Conservation (phyloP, 179 eudicot genomes). For the Corrigiola litoralis region DNA sequence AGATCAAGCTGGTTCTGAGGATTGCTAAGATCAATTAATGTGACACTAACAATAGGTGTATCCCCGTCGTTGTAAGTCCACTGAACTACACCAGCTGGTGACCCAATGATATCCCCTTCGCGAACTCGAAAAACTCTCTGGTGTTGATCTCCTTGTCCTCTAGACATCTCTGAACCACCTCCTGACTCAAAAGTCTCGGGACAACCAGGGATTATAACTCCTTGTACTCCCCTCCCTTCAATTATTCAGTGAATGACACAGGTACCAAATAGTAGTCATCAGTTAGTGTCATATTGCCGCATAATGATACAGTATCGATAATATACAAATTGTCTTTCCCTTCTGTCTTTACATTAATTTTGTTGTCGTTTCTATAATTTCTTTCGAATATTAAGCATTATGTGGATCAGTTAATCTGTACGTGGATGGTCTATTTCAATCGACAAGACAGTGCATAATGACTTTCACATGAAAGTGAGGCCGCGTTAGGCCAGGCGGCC, state of each 20-base stretch:
- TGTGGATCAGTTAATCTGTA: no score
- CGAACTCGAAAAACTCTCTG: slow-evolving; percentile 39
- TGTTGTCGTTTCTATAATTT: no score
- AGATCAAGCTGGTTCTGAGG: slow-evolving; percentile 53
- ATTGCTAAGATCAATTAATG: slow-evolving; percentile 37
- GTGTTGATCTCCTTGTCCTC: slow-evolving; percentile 39
- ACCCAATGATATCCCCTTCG: slow-evolving; percentile 54
- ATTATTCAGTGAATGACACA: no score
- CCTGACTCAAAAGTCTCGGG: slow-evolving; percentile 47
- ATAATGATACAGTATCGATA: background rate
- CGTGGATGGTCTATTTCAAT: no score
- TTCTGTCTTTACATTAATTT: no score
- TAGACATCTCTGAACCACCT: slow-evolving; percentile 6
- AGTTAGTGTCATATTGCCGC: background rate
- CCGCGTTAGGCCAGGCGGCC: no score
- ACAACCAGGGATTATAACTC: slow-evolving; percentile 55
- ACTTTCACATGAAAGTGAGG: no score
- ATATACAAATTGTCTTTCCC: no score
- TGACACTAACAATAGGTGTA: slow-evolving; percentile 31
- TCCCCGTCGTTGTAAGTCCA: slow-evolving; percentile 59
- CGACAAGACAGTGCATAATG: no score
- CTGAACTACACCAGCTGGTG: slow-evolving; percentile 41
- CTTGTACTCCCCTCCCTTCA: slow-evolving; percentile 53
- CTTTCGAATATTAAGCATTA: no score
- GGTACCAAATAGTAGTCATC: no score